Evolutionary conservation across 345 rosid species (phyloP), one percentile per base, ranked within the genome.

Genomic region (Streptanthus diversifolius): DNA sequence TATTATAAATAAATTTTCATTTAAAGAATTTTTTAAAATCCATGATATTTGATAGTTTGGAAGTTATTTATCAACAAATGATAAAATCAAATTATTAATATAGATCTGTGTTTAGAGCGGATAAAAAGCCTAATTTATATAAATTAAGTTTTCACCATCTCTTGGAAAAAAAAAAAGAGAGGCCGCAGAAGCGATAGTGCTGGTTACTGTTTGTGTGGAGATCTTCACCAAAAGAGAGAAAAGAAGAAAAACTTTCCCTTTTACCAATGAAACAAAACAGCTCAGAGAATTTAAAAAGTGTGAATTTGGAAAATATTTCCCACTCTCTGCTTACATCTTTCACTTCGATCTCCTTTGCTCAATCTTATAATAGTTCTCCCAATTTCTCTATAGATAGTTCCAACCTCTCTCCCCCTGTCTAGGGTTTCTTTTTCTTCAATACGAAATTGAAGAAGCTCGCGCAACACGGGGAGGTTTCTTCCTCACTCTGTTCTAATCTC

Each of bases 261-360:
- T 83, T 79, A 84, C 88, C 87, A 75, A 83, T 74, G 89, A 62
- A 66, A 58, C 76, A 77, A 77, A 77, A 55, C 45, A 70, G 54
- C 75, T 76, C 75, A 45, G 59, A 69, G 59, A 35, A 62, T 63
- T 66, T 39, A 55, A 30, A 77, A 83, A 81, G 90, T 70, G 81
- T 74, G 54, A 81, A 24, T 75, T 77, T 78, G 68, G 77, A 79
- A 57, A 66, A 72, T 44, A 29, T 58, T 68, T 68, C 55, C 81
- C 69, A 47, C 72, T 71, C 76, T 59, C 53, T 48, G 35, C n/a
- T 13, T 24, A 7, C 40, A 14, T 44, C 48, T 58, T 56, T 57
- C 73, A 71, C 70, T 80, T 67, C 70, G 80, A 80, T 83, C 77
- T 51, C 75, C 76, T 57, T 80, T 77, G 25, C 52, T 80, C 80